A percentile compares a stretch with the other conserved stretches of the same genome.
Evolutionary conservation across 805 yeast genomes (phyloP).

Genomic region (Metschnikowia lochheadii): DNA sequence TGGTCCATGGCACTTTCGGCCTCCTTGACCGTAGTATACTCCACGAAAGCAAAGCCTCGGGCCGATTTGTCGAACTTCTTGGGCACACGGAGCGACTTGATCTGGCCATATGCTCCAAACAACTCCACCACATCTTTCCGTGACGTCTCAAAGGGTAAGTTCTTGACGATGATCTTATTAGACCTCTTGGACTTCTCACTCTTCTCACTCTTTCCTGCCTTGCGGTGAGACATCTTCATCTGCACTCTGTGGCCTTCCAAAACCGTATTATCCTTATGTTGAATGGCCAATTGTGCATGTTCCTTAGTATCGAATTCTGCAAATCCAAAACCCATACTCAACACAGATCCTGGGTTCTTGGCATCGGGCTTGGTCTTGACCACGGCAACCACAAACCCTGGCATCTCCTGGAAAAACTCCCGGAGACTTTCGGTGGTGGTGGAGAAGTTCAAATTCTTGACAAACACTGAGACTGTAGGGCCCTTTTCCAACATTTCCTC

Average conservation of each 20-base stretch:
- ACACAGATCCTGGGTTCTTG: conserved; percentile 56
- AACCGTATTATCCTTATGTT: conserved; percentile 66
- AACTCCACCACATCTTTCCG: conserved; percentile 89
- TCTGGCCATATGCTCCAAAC: conserved; percentile 90
- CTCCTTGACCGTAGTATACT: conserved; percentile 77
- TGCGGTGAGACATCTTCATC: conserved; percentile 82
- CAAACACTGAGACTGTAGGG: conserved; percentile 82
- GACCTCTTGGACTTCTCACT: conserved; percentile 39
- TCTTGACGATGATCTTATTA: conserved; percentile 89
- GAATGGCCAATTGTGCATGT: conserved; percentile 73
- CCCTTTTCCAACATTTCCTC: conserved; percentile 46
- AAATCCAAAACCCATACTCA: conserved; percentile 97
- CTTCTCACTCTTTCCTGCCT: conserved; percentile 24
- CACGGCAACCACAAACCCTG: conserved; percentile 78
- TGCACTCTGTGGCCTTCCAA: conserved; percentile 89
- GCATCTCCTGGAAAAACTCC: conserved; percentile 60
- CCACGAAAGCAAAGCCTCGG: conserved; percentile 97
- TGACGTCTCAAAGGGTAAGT: conserved; percentile 93
- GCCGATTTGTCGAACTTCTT: conserved; percentile 93
- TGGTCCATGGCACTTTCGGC: conserved; percentile 94
- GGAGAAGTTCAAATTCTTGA: conserved; percentile 85
- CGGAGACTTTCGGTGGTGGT: conserved; percentile 60
- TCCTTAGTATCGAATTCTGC: conserved; percentile 80
- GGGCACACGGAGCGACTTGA: conserved; percentile 93
- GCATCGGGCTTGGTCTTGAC: conserved; percentile 88